phyloP scores from a whole-genome alignment of 768 basidiomycete species.

The Lactarius akahatsu region DNA sequence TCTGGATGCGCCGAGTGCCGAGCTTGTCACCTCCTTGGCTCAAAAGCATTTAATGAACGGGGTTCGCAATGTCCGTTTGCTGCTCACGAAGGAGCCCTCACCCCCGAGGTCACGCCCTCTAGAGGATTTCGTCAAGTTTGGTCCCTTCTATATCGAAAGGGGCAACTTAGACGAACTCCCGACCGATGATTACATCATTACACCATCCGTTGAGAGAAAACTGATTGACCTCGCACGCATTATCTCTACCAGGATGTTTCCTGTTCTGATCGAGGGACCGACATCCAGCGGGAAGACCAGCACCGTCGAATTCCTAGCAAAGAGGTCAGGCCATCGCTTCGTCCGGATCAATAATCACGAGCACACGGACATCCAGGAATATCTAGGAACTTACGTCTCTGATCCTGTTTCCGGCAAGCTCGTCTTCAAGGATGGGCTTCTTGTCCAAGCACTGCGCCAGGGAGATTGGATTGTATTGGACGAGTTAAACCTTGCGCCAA shows the following conservation, averaged over 20 bases:
- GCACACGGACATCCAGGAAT: constrained; percentile 99
- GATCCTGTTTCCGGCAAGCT: constrained; percentile 92
- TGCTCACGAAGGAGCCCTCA: constrained; percentile 68
- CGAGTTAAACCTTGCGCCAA: constrained; percentile 95
- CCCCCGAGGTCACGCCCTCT: constrained; percentile 46
- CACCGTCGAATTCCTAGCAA: constrained; percentile 92
- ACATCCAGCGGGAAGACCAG: constrained; percentile 98
- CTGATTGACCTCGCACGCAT: constrained; percentile 94
- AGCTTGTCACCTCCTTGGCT: constrained; percentile 63
- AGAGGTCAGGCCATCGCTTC: constrained; percentile 89
- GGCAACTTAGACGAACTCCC: constrained; percentile 66
- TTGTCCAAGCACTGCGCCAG: constrained; percentile 85
- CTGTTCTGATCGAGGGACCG: constrained; percentile 95
- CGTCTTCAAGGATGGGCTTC: constrained; percentile 89
- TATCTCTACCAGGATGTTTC: constrained; percentile 83
- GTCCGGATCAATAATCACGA: constrained; percentile 99
- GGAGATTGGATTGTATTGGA: constrained; percentile 99
- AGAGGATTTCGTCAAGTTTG: constrained; percentile 75
- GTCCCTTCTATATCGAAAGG: constrained; percentile 85
- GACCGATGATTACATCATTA: constrained; percentile 86
- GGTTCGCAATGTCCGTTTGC: constrained; percentile 75
- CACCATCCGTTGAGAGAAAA: constrained; percentile 92
- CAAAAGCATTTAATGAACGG: constrained; percentile 76
- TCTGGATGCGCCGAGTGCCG: constrained; percentile 70
- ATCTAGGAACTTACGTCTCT: constrained; percentile 94